Conservation (phyloP, 208 protist genomes). For the Trypanosomatidae sp. region DNA sequence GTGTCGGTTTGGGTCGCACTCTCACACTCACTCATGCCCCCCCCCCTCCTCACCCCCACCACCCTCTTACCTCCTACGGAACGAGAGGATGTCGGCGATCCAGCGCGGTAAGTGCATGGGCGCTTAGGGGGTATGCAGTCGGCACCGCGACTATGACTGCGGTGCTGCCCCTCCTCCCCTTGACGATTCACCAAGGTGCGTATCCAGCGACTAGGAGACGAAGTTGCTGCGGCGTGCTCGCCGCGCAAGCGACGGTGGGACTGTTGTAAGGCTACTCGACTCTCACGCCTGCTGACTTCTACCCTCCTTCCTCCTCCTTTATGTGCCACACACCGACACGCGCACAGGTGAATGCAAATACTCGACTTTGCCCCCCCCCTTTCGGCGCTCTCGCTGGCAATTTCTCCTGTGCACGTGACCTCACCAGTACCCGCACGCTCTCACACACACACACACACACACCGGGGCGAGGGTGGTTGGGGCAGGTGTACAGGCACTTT, state of each 20-base stretch:
- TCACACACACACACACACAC: background rate
- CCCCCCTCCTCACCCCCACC: background rate
- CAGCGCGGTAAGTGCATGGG: background rate
- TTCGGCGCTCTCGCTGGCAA: background rate
- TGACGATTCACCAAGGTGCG: background rate
- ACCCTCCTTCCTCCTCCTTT: background rate
- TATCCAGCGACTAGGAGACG: background rate
- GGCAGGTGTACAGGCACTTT: background rate
- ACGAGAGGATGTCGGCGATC: background rate
- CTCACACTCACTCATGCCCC: background rate
- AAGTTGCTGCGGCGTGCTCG: background rate
- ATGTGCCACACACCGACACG: background rate
- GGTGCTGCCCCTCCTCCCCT: background rate
- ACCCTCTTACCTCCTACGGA: background rate
- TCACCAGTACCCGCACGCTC: background rate
- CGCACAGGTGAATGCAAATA: background rate
- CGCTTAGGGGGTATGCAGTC: background rate
- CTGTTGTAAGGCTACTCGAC: background rate
- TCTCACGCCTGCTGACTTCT: no score
- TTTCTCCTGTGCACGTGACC: constrained; percentile 2
- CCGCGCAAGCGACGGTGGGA: background rate
- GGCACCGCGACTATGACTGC: background rate
- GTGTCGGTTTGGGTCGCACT: background rate
- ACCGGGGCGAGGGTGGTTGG: background rate
- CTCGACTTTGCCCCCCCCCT: background rate